Percentiles rank a stretch among this genome's conserved stretches.
These are phyloP conservation scores for Lactarius deliciosus DNA, from an alignment of 768 basidiomycete species.

Conservation along the genomic window DNA sequence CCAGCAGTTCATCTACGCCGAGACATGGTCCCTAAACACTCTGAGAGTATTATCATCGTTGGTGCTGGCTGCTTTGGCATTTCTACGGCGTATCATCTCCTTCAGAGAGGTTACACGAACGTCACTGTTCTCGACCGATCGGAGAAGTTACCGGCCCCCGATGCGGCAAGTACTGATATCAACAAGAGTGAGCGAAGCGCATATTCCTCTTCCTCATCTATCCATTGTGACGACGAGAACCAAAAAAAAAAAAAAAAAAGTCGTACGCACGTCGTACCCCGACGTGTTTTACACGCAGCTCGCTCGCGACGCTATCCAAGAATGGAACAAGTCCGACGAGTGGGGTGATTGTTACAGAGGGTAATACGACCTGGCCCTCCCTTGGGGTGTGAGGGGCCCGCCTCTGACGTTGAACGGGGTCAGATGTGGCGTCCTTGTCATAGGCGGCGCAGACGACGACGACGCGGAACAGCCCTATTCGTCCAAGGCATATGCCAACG, in stretches of 20 bases:
- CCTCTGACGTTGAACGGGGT: background rate
- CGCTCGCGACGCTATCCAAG: slow-evolving; percentile 70
- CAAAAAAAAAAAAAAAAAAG: slow-evolving; percentile 39
- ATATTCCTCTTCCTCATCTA: background rate
- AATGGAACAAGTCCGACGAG: slow-evolving; percentile 64
- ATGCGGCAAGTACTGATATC: slow-evolving; percentile 68
- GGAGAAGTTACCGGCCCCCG: slow-evolving; percentile 66
- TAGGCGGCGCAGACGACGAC: slow-evolving; percentile 39
- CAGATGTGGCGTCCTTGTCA: slow-evolving; percentile 69
- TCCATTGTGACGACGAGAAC: background rate
- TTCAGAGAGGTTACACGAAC: slow-evolving; percentile 62
- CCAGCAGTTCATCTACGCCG: too few relatives aligned
- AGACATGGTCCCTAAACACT: slow-evolving; percentile 32
- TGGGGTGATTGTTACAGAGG: slow-evolving; percentile 83
- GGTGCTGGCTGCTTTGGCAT: slow-evolving; percentile 87
- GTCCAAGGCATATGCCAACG: slow-evolving; percentile 60
- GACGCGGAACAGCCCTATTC: slow-evolving; percentile 41
- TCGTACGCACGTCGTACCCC: slow-evolving; percentile 71
- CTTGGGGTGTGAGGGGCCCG: background rate
- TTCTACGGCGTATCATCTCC: slow-evolving; percentile 80
- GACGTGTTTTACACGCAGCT: slow-evolving; percentile 69
- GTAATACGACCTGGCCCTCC: slow-evolving; percentile 39
- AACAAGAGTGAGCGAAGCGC: slow-evolving; percentile 39
- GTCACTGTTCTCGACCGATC: slow-evolving; percentile 80
- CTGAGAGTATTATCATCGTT: slow-evolving; percentile 54